A percentile compares a stretch with the other conserved stretches of the same genome.
These are phyloP conservation scores for Cercospora beticola DNA, from an alignment of 2,329 filamentous ascomycete genomes.

Conservation along the genomic window DNA sequence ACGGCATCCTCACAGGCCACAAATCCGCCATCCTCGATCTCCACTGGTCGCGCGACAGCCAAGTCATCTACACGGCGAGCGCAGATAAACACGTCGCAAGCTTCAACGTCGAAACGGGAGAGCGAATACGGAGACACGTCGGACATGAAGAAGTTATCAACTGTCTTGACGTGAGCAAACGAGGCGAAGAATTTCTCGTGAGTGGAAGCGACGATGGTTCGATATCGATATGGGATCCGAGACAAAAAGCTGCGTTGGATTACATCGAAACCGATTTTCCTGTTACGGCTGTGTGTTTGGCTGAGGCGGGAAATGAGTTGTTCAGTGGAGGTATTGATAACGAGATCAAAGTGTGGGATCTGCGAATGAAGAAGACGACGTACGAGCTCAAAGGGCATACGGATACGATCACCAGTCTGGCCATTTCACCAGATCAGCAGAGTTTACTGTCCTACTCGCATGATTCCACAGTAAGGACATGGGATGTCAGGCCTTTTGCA, in stretches of 20 bases:
- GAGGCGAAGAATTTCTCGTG: constrained; percentile 86
- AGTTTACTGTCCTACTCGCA: constrained; percentile 87
- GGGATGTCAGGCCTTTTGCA: constrained; percentile 95
- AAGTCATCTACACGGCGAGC: constrained; percentile 85
- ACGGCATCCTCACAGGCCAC: constrained; percentile 83
- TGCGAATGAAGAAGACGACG: constrained; percentile 83
- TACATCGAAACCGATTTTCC: constrained; percentile 90
- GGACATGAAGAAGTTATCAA: constrained; percentile 98
- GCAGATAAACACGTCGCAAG: constrained; percentile 91
- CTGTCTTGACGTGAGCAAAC: constrained; percentile 78
- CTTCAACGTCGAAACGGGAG: constrained; percentile 92
- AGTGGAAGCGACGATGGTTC: constrained; percentile 92
- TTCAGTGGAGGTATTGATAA: constrained; percentile 96
- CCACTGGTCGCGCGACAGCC: constrained; percentile 94
- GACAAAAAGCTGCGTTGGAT: constrained; percentile 82
- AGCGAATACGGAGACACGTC: constrained; percentile 83
- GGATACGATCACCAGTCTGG: constrained; percentile 86
- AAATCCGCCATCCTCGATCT: constrained; percentile 88
- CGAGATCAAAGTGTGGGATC: constrained; percentile 94
- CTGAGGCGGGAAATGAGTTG: constrained; percentile 91
- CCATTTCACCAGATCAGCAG: constrained; percentile 91
- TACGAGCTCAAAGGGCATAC: constrained; percentile 88
- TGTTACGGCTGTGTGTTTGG: constrained; percentile 85
- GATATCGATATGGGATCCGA: constrained; percentile 93
- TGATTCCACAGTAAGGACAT: constrained; percentile 90